phyloP scores from a whole-genome alignment of 371 early-diverging fungal species.

The Mortierella polycephala region DNA sequence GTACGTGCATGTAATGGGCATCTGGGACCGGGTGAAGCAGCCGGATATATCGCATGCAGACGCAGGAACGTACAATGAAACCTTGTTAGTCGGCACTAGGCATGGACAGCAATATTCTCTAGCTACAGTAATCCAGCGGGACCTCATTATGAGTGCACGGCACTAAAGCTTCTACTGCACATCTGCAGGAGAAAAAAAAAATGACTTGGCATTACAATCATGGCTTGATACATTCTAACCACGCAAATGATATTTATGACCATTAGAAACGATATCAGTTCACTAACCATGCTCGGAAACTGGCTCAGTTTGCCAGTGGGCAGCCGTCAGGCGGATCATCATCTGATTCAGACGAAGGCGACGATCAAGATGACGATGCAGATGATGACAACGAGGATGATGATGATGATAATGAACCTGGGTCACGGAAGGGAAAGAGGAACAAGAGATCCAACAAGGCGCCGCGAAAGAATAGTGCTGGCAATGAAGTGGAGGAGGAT shows the following conservation, averaged over 20 bases:
- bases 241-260: background rate
- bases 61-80: background rate
- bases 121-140: background rate
- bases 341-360: slow-evolving; percentile 23
- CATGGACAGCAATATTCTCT: background rate
- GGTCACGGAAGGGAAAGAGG: slow-evolving; percentile 14
- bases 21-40: background rate
- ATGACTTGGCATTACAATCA: too few species aligned
- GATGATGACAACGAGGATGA: slow-evolving; percentile 28
- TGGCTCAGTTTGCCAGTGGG: slow-evolving; percentile 45
- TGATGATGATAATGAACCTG: slow-evolving; percentile 10
- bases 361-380: slow-evolving; percentile 23
- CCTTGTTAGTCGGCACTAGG: background rate
- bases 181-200: too few species aligned
- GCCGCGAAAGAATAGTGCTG: background rate
- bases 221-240: too few species aligned
- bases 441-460: slow-evolving; percentile 29
- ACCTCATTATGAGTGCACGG: slow-evolving; percentile 3
- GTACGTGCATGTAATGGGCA: slow-evolving; percentile 10
- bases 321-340: slow-evolving; percentile 26
- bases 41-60: background rate
- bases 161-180: too few species aligned
- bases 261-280: slow-evolving; percentile 51
- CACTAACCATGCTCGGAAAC: slow-evolving; percentile 50
- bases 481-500: slow-evolving; percentile 2